Conservation (phyloP, 331 rosid species). For the Malus hybrid region DNA sequence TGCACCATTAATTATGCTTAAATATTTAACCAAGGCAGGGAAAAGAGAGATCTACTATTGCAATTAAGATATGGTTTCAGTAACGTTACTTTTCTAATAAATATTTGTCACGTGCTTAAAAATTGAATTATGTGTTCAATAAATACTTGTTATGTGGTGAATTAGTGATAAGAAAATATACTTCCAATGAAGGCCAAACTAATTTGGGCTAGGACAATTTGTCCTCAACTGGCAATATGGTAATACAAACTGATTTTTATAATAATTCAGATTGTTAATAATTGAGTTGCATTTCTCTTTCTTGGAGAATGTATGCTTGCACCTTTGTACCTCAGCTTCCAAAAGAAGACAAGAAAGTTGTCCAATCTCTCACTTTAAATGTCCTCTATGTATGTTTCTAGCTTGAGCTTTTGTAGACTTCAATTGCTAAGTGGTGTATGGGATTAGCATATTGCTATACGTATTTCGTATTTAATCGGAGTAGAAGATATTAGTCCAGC, state of each 20-base stretch:
- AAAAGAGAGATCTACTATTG: background rate
- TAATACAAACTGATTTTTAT: background rate
- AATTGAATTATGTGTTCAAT: no score
- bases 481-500: background rate
- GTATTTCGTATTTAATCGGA: background rate
- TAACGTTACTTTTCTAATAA: no score
- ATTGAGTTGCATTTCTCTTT: background rate
- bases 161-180: no score
- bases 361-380: background rate
- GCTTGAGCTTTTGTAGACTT: background rate
- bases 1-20: constrained; percentile 15
- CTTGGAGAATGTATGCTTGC: background rate
- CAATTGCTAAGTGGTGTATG: background rate
- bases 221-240: background rate
- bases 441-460: background rate
- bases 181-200: no score
- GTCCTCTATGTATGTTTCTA: background rate
- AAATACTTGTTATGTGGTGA: no score
- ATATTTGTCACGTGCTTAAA: no score
- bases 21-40: background rate
- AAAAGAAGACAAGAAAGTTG: constrained; percentile 2
- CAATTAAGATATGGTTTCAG: background rate
- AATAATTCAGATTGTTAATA: background rate
- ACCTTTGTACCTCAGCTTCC: background rate
- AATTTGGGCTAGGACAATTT: background rate